Percentiles rank a stretch among this genome's conserved stretches.
Evolutionary conservation across 352 stramenopile species (phyloP).

Genomic region (Globisporangium spinosum): DNA sequence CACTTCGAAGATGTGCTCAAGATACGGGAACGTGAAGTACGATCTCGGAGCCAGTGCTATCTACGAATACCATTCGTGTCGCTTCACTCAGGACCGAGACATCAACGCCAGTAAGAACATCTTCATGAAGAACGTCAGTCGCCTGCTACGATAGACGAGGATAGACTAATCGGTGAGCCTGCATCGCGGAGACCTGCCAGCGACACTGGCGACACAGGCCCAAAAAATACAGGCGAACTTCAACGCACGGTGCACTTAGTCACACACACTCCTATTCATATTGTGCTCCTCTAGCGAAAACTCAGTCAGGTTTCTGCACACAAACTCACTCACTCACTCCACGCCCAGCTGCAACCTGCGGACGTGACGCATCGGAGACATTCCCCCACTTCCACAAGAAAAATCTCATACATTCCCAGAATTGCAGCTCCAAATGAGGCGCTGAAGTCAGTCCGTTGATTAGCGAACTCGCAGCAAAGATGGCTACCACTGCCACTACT

Average conservation of each 20-base stretch:
- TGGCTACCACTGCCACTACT: background rate
- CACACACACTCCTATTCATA: background rate
- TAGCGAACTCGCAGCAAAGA: background rate
- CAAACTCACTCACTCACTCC: too few relatives aligned
- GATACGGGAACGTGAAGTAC: background rate
- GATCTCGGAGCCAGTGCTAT: background rate
- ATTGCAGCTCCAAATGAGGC: background rate
- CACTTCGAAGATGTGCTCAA: background rate
- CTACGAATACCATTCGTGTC: background rate
- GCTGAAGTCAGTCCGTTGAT: background rate
- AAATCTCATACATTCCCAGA: background rate
- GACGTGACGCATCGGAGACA: conserved; percentile 18
- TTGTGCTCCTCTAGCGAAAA: conserved; percentile 2
- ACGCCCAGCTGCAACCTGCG: conserved; percentile 9
- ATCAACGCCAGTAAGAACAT: too few relatives aligned
- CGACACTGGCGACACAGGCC: too few relatives aligned
- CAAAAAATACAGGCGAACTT: background rate
- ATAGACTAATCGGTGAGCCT: too few relatives aligned
- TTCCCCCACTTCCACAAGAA: conserved; percentile 11
- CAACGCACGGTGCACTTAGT: background rate
- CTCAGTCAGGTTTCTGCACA: too few relatives aligned
- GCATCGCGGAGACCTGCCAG: too few relatives aligned
- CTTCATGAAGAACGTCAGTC: too few relatives aligned
- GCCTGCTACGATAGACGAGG: too few relatives aligned
- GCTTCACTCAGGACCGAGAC: too few relatives aligned